Evolutionary conservation across 2,329 filamentous ascomycete species (phyloP), one percentile per base, ranked within the genome.

Genomic region (Blastomyces emzantsi): DNA sequence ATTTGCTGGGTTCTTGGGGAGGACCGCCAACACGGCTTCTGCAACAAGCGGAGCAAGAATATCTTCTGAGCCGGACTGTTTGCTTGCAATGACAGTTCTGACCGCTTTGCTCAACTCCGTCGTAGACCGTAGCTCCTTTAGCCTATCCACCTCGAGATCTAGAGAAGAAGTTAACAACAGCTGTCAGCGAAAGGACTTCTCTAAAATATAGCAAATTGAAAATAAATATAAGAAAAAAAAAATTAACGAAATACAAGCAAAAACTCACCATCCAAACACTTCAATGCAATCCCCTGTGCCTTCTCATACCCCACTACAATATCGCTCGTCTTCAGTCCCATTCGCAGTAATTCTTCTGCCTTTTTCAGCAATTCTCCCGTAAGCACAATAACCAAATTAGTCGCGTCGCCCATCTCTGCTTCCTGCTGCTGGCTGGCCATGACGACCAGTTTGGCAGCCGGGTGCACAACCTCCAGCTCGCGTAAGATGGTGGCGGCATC

Each of bases 341-440:
- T 93, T 66, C 94, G 87, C 72, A 99, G 82, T 74, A 99, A 81
- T 77, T 97, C 92, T 81, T 99, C 94, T 13, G 95, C 95, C 82
- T 99, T 97, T 81, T 90, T 92, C 71, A 99, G 82, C 72, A 99
- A 82, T 82, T 99, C 94, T 68, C 95, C 94, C 5, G 94, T 94
- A 66, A 99, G 82, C 62, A 99, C 84, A 73, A 99, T 97, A 71
- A 99, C 94, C 76, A 99, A 80, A 79, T 99, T 99, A 64, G 94
- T 99, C 63, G 90, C 94, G 79, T 99, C 95, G 64, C 94, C 94
- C 90, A 99, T 96, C 85, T 99, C 94, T 52, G 92, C 87, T 78
- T 99, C 95, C 80, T 99, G 95, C 81, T 99, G 94, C 79, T 99
- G 94, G 77, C 90, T 93, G 66, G 94, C 93, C 95, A 99, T 99